Base-by-base conservation (phyloP, 371 early-diverging fungal genomes). In the Batrachochytrium dendrobatidis region DNA sequence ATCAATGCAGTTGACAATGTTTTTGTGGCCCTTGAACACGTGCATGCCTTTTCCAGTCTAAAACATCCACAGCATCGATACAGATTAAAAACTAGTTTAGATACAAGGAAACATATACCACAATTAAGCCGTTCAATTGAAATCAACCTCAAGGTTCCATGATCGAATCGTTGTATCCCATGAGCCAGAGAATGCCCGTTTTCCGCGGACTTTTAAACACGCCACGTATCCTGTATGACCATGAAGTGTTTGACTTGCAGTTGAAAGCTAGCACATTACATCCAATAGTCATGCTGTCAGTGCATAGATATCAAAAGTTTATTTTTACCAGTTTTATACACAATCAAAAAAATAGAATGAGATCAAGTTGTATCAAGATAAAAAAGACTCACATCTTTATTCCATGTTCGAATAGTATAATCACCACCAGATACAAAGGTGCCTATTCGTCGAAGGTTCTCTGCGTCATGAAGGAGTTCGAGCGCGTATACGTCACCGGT, bases 121-220 rank as follows among this genome's bases (percentile, higher is more conserved):
- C 8, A 20, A 55, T 3, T 34, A 43, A 26, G 22, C 10, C 15
- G 32, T 3, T 6, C 2, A 55, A 25, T n/a, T 6, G 5, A n/a
- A 25, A n/a, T 34, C 22, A 39, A 73, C 72, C 64, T 75, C 76
- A 4, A 76, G 55, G 60, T 76, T 74, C 72, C 74, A 77, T 28
- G 75, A 74, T 33, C 77, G 53, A 12, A 74, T 55, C 17, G 74
- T 74, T 3, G 71, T 73, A 50, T 77, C 77, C 72, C 71, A 70
- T 3, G 69, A 68, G 17, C 77, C 77, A 15, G 70, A 70, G 48
- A 77, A 77, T 0, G 62, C 72, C n/a, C 75, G 52, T 49, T 64
- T 68, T 0, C 77, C 77, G 28, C 67, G 49, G 8, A 72, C 57
- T 59, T 63, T 63, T 12, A 77, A 49, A 57, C 75, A 77, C 6